Evolutionary conservation across 2,329 filamentous ascomycete genomes (phyloP).

Genomic region (Pseudocercospora fijiensis): DNA sequence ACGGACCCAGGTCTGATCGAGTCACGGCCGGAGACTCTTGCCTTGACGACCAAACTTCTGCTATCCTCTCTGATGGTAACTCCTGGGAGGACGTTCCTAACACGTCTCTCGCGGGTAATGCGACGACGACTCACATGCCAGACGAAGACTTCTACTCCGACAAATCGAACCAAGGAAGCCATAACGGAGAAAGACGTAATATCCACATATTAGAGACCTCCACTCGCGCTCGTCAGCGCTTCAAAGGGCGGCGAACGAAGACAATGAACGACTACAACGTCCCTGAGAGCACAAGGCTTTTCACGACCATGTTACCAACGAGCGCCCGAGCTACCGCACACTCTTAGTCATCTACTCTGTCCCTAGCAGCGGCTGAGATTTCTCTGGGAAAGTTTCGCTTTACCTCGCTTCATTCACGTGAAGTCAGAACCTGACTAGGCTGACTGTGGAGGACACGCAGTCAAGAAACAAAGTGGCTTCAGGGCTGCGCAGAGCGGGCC

Average conservation of each 20-base stretch:
- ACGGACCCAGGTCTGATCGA: conserved; percentile 14
- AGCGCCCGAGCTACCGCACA: not conserved
- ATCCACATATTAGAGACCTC: not conserved
- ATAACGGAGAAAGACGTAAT: not conserved
- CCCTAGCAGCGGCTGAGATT: conserved; percentile 1
- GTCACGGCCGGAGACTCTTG: conserved; percentile 17
- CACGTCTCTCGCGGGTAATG: conserved; percentile 22
- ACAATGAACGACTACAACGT: not conserved
- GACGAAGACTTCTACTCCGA: conserved; percentile 15
- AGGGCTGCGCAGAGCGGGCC: not conserved
- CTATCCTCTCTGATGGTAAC: not conserved
- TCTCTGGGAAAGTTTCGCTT: not conserved
- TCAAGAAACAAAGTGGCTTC: not conserved
- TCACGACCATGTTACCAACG: not conserved
- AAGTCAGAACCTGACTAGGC: not conserved
- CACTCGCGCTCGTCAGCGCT: not conserved
- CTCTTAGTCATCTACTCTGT: conserved; percentile 8
- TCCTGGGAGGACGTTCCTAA: not conserved
- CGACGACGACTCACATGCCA: conserved; percentile 11
- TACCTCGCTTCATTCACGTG: not conserved
- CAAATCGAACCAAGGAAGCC: not conserved
- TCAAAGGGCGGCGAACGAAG: not conserved
- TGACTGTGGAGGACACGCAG: not conserved
- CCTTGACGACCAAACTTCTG: not conserved
- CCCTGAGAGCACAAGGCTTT: not conserved